phyloP scores from a whole-genome alignment of 495 filamentous ascomycete species.

The Sporormia fimetaria region DNA sequence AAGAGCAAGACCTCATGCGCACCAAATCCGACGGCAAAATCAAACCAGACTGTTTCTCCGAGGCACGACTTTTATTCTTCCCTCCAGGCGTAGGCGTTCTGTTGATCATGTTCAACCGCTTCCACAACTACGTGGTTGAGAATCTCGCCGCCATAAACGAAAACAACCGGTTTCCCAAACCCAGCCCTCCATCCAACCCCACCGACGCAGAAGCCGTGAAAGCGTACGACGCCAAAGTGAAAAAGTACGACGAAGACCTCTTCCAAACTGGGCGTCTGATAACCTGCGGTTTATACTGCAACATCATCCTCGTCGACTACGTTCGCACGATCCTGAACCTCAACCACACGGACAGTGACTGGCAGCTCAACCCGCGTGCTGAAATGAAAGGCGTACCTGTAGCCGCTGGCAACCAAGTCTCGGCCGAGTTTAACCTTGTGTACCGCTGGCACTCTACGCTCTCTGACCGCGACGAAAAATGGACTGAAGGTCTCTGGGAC shows the following conservation, averaged over 20 bases:
- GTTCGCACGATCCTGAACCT: constrained; percentile 37
- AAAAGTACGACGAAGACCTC: constrained; percentile 32
- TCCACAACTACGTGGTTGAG: constrained; percentile 37
- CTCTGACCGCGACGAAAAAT: constrained; percentile 51
- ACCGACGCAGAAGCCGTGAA: constrained; percentile 9
- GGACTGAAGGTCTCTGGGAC: constrained; percentile 49
- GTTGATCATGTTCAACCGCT: constrained; percentile 58
- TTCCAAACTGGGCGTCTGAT: constrained; percentile 35
- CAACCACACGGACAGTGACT: constrained; percentile 33
- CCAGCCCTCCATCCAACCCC: constrained; percentile 1
- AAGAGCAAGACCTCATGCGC: constrained; percentile 62
- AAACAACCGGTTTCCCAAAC: constrained; percentile 43
- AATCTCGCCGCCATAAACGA: constrained; percentile 52
- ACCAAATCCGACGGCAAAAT: constrained; percentile 73
- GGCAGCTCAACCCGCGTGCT: constrained; percentile 32
- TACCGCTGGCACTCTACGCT: constrained; percentile 63
- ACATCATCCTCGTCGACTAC: constrained; percentile 36
- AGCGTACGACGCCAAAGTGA: constrained; percentile 7
- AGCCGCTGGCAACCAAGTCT: constrained; percentile 55
- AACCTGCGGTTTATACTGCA: constrained; percentile 34
- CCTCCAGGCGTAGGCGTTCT: constrained; percentile 65
- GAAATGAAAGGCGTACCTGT: constrained; percentile 31
- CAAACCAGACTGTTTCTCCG: constrained; percentile 72
- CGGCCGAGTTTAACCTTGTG: constrained; percentile 60
- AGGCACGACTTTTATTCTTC: constrained; percentile 66